Conservation (phyloP, 495 filamentous ascomycete species). For the Penicillium soppii region DNA sequence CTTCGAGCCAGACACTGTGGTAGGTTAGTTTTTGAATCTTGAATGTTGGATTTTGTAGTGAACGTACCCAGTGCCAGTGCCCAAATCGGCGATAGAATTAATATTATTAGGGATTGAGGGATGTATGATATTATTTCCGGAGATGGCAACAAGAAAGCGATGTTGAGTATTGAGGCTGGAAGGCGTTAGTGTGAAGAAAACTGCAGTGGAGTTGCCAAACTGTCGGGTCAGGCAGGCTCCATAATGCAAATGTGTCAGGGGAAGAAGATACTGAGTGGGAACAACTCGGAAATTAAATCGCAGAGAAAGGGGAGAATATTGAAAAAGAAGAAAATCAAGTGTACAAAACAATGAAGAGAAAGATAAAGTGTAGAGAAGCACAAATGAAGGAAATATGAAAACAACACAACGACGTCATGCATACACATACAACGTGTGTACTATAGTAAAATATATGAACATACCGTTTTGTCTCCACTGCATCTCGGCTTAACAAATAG, state of each 20-base stretch:
- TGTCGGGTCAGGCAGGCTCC: not conserved
- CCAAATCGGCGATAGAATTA: conserved; percentile 32
- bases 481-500: conserved; percentile 16
- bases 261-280: too few relatives aligned
- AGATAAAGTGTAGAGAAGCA: too few relatives aligned
- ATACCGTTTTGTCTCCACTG: conserved; percentile 18
- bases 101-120: conserved; percentile 27
- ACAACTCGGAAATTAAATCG: too few relatives aligned
- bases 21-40: not conserved
- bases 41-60: not conserved
- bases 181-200: not conserved
- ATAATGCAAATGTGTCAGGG: too few relatives aligned
- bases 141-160: conserved; percentile 18
- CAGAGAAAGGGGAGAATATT: too few relatives aligned
- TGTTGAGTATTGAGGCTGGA: conserved; percentile 30
- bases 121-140: conserved; percentile 24
- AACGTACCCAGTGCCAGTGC: conserved; percentile 39
- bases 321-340: not conserved
- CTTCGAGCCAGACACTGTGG: conserved; percentile 26
- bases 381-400: too few relatives aligned
- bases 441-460: too few relatives aligned
- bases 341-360: too few relatives aligned
- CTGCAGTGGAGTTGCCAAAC: not conserved
- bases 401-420: too few relatives aligned
- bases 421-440: too few relatives aligned